Base-by-base conservation (phyloP, 2,329 filamentous ascomycete species). In the Aspergillus ustus region DNA sequence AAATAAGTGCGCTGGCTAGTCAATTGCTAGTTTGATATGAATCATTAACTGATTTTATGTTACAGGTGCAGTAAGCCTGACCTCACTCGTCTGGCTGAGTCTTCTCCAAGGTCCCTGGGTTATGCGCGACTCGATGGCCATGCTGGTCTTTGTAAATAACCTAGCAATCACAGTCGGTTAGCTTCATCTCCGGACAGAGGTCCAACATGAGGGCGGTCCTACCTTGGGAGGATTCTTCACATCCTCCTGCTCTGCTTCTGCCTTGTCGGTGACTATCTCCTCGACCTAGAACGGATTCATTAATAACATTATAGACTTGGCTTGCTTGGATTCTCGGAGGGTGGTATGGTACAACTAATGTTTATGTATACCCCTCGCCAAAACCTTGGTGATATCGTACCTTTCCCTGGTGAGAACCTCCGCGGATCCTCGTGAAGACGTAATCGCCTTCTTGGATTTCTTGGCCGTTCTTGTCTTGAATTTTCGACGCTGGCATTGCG, bases 11-110 rank as follows among this genome's bases (percentile, higher is more conserved):
- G 34, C 34, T 15, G 3, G 15, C 34, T 15, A 9, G 15, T 40
- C 34, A 40, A 15, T 40, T 40, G 15, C 8, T 15, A 0, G 79
- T 76, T 0, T 83, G 81, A 67, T 87, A 84, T 40, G 34, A 15
- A 40, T 40, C 34, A 40, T 15, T 5, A 5, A 40, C 34, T 13
- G 34, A 15, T 40, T 15, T 15, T 40, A 40, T 40, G 34, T 13
- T 40, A 40, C 11, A 40, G 34, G 11, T 5, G 34, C 11, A 2
- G 34, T 40, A 40, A 11, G 34, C 8, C 11, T 40, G 34, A 40
- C 34, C n/a, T 57, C 46, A 57, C 46, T 57, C 54, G 2, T 57
- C 46, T 11, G 54, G 54, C 54, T 57, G 15, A 15, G 44, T 60
- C 61, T 69, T 73, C 53, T 63, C 63, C 43, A 70, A 43, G 15